phyloP scores from a whole-genome alignment of 2,329 filamentous ascomycete species.

The Elsinoe fawcettii region DNA sequence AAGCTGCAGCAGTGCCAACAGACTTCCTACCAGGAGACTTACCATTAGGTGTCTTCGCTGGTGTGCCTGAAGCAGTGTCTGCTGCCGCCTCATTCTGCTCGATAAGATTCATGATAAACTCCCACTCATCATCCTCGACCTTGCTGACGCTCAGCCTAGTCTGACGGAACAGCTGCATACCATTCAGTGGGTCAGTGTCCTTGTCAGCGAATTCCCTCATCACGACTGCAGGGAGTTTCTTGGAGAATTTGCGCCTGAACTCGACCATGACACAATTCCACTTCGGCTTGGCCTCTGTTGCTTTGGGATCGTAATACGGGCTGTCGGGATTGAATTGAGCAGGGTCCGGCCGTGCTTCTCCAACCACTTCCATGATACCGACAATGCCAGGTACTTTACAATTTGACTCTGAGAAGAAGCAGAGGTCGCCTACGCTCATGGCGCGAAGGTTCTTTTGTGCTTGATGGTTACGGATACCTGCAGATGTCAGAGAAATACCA shows the following conservation, averaged over 20 bases:
- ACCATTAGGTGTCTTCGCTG: background rate
- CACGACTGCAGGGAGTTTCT: constrained; percentile 57
- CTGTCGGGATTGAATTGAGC: constrained; percentile 62
- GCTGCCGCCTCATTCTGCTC: constrained; percentile 20
- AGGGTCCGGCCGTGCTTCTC: constrained; percentile 71
- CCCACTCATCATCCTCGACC: constrained; percentile 59
- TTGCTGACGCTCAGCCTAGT: constrained; percentile 73
- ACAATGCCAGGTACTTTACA: constrained; percentile 83
- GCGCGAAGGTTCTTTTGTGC: constrained; percentile 83
- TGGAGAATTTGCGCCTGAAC: constrained; percentile 73
- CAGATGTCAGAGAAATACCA: constrained; percentile 20
- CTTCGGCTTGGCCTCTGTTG: constrained; percentile 53
- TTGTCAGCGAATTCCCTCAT: constrained; percentile 57
- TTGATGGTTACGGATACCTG: constrained; percentile 41
- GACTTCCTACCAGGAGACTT: background rate
- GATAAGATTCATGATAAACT: constrained; percentile 45
- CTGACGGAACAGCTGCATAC: constrained; percentile 76
- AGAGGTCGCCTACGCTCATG: constrained; percentile 86
- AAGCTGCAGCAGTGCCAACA: background rate
- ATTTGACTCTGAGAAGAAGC: constrained; percentile 96
- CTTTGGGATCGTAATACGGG: constrained; percentile 78
- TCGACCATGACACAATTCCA: constrained; percentile 88
- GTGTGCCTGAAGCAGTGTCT: background rate
- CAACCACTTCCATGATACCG: constrained; percentile 58
- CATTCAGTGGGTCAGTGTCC: constrained; percentile 44